A percentile compares a stretch with the other conserved stretches of the same genome.
Conservation (phyloP, 1,139 yeast species). For the Pichia sp. region DNA sequence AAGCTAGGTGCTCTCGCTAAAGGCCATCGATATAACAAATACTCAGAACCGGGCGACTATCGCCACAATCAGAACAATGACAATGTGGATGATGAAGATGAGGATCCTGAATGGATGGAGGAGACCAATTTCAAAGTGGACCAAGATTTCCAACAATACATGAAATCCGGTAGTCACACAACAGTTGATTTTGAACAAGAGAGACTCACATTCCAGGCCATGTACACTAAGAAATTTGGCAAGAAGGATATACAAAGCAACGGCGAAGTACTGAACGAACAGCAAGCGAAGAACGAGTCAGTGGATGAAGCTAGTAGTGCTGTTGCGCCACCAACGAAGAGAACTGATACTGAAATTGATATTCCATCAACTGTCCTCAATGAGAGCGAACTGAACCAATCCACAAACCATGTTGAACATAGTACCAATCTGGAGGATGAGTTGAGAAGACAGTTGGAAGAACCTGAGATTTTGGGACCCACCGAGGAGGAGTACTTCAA, state of each 20-base stretch:
- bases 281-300: background rate
- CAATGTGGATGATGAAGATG: slow-evolving; percentile 19
- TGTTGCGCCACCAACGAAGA: background rate
- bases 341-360: background rate
- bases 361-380: background rate
- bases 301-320: background rate
- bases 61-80: no score
- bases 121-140: slow-evolving; percentile 27
- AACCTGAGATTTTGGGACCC: slow-evolving; percentile 16
- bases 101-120: slow-evolving; percentile 25
- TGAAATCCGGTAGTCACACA: slow-evolving; percentile 20
- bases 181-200: slow-evolving; percentile 25
- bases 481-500: slow-evolving; percentile 13
- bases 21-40: no score
- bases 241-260: background rate
- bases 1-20: background rate
- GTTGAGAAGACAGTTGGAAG: slow-evolving; percentile 11
- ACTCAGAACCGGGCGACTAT: no score
- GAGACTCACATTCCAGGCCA: slow-evolving; percentile 16
- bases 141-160: slow-evolving; percentile 20
- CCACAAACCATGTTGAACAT: background rate
- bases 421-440: slow-evolving; percentile 3
- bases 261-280: no score
- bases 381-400: background rate
- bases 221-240: slow-evolving; percentile 1